These are phyloP conservation scores for Aspergillus leporis DNA, from an alignment of 495 filamentous ascomycete genomes.

Conservation along the genomic window DNA sequence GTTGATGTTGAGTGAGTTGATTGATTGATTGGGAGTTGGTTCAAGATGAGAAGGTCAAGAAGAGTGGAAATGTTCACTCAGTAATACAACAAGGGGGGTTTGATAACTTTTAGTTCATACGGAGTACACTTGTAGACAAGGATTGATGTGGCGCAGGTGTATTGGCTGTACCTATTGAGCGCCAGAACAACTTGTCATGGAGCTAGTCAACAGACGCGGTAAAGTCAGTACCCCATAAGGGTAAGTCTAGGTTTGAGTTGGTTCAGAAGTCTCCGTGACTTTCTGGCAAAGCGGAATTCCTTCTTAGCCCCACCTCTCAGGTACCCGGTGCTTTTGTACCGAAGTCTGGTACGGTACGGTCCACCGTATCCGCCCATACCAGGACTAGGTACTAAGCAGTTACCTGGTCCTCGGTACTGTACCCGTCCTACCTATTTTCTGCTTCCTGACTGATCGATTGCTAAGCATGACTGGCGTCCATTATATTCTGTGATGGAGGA, in stretches of 20 bases:
- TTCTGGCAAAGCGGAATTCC: constrained; percentile 17
- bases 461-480: too few species aligned
- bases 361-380: background rate
- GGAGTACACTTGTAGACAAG: background rate
- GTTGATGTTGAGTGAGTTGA: background rate
- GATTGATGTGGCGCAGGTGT: background rate
- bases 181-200: constrained; percentile 14
- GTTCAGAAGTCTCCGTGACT: constrained; percentile 16
- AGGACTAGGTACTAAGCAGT: background rate
- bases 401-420: background rate
- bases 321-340: constrained; percentile 23
- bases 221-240: background rate
- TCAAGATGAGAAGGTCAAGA: background rate
- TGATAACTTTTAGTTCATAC: too few species aligned
- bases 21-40: background rate
- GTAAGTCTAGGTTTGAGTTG: too few species aligned
- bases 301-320: constrained; percentile 25
- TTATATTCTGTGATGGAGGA: too few species aligned
- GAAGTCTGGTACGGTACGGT: constrained; percentile 11
- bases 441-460: too few species aligned
- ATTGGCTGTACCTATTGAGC: background rate
- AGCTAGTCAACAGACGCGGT: constrained; percentile 1
- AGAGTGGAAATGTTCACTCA: too few species aligned
- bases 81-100: too few species aligned
- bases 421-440: background rate